A percentile compares a stretch with the other conserved stretches of the same genome.
These are phyloP conservation scores for Antitrichia curtipendula DNA, from an alignment of 225 moss, liverwort and hornwort species.

Conservation along the genomic window DNA sequence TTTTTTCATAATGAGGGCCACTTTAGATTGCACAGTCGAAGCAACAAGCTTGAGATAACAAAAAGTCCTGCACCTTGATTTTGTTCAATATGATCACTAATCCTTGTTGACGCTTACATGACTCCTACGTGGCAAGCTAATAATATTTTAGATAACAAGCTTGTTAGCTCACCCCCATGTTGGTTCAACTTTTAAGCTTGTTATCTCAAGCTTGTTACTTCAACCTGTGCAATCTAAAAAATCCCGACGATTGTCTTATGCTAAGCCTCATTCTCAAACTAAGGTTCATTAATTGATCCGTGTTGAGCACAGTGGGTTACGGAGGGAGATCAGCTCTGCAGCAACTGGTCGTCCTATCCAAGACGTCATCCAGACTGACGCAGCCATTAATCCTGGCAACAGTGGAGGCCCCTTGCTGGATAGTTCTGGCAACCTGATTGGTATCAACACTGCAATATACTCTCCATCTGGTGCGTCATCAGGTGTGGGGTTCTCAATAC, in stretches of 20 bases:
- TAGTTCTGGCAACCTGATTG: slow-evolving; percentile 88
- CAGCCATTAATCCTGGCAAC: slow-evolving; percentile 97
- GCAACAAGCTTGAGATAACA: background rate
- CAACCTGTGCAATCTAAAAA: background rate
- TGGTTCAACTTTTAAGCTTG: no score
- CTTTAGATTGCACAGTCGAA: background rate
- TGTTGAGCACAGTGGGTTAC: slow-evolving; percentile 63
- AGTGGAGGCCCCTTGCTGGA: slow-evolving; percentile 97
- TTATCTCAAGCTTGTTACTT: background rate
- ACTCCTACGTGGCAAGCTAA: background rate
- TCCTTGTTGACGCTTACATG: background rate
- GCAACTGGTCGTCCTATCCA: slow-evolving; percentile 98
- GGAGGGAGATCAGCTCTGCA: slow-evolving; percentile 96
- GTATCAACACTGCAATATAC: slow-evolving; percentile 97
- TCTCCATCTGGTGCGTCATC: slow-evolving; percentile 97
- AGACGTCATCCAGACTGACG: slow-evolving; percentile 98
- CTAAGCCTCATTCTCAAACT: background rate
- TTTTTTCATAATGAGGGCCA: background rate
- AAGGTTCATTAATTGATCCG: background rate
- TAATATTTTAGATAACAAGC: background rate
- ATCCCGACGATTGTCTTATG: background rate
- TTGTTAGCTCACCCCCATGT: no score
- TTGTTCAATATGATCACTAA: background rate
- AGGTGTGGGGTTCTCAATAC: slow-evolving; percentile 98
- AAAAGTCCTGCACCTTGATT: background rate